Conservation (phyloP, 805 yeast species). For the Wickerhamiella lipophila region DNA sequence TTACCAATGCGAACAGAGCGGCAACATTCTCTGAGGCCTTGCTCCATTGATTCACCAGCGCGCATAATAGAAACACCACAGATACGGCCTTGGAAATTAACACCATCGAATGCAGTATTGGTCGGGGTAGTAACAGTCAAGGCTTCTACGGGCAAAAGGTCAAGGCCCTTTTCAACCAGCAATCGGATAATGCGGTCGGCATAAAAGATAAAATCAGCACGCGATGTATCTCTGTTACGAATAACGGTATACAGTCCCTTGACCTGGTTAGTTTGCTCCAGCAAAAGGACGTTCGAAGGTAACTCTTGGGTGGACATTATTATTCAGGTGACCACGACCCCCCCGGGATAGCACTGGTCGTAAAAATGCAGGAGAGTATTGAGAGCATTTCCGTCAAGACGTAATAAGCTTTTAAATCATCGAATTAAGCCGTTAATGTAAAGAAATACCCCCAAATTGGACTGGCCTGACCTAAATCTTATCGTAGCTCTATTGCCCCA, state of each 20-base stretch:
- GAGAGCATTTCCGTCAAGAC: too few species aligned
- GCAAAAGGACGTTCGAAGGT: slow-evolving; percentile 37
- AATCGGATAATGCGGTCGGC: slow-evolving; percentile 89
- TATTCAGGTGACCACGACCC: background rate
- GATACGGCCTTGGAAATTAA: slow-evolving; percentile 74
- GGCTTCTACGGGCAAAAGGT: slow-evolving; percentile 79
- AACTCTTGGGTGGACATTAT: background rate
- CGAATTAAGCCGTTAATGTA: too few species aligned
- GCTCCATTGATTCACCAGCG: slow-evolving; percentile 99
- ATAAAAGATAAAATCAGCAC: slow-evolving; percentile 91
- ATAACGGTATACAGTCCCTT: slow-evolving; percentile 79
- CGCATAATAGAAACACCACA: slow-evolving; percentile 97
- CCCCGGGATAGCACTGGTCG: too few species aligned
- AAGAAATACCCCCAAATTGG: too few species aligned
- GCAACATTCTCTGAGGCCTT: slow-evolving; percentile 94
- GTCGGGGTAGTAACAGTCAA: slow-evolving; percentile 62
- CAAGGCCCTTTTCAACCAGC: slow-evolving; percentile 89
- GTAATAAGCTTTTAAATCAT: too few species aligned
- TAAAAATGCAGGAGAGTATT: too few species aligned
- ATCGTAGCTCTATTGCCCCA: too few species aligned
- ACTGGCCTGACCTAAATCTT: too few species aligned
- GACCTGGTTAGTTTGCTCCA: slow-evolving; percentile 84
- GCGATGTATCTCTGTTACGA: slow-evolving; percentile 63
- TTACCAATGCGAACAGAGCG: slow-evolving; percentile 93
- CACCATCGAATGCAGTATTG: slow-evolving; percentile 59